These are phyloP conservation scores for Hanseniaspora lindneri DNA, from an alignment of 805 yeast genomes.

Conservation along the genomic window DNA sequence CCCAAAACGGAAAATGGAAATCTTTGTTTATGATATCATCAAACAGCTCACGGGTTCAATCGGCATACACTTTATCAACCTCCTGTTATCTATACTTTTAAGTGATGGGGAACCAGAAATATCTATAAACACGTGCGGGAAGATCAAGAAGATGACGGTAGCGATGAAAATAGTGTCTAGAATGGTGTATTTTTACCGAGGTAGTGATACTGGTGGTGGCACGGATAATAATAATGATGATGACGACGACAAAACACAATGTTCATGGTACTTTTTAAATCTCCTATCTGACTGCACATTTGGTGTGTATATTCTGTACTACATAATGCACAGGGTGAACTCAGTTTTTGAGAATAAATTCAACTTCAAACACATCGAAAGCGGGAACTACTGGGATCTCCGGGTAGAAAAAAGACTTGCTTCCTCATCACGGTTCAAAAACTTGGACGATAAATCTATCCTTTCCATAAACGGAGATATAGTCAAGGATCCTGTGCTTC, in stretches of 20 bases:
- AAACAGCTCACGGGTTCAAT: slow-evolving; percentile 83
- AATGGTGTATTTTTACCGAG: not conserved
- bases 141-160: slow-evolving; percentile 1
- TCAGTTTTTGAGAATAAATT: slow-evolving; percentile 26
- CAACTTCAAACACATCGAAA: slow-evolving; percentile 34
- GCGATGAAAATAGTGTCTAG: not conserved
- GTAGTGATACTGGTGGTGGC: not conserved
- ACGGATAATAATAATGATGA: slow-evolving; percentile 21
- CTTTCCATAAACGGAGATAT: slow-evolving; percentile 11
- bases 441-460: slow-evolving; percentile 11
- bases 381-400: slow-evolving; percentile 33
- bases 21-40: slow-evolving; percentile 82
- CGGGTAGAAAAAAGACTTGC: slow-evolving; percentile 10
- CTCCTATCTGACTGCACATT: slow-evolving; percentile 83
- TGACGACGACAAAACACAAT: slow-evolving; percentile 52
- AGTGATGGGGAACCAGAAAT: slow-evolving; percentile 26
- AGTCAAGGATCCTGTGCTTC: not conserved
- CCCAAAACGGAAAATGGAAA: slow-evolving; percentile 77
- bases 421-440: not conserved
- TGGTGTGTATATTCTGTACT: slow-evolving; percentile 76
- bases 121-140: not conserved
- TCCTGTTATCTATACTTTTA: slow-evolving; percentile 51
- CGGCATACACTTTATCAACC: slow-evolving; percentile 69
- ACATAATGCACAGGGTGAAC: slow-evolving; percentile 42
- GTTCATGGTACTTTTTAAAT: slow-evolving; percentile 90